phyloP scores from a whole-genome alignment of 495 filamentous ascomycete genomes.

The Cercophora newfieldiana region DNA sequence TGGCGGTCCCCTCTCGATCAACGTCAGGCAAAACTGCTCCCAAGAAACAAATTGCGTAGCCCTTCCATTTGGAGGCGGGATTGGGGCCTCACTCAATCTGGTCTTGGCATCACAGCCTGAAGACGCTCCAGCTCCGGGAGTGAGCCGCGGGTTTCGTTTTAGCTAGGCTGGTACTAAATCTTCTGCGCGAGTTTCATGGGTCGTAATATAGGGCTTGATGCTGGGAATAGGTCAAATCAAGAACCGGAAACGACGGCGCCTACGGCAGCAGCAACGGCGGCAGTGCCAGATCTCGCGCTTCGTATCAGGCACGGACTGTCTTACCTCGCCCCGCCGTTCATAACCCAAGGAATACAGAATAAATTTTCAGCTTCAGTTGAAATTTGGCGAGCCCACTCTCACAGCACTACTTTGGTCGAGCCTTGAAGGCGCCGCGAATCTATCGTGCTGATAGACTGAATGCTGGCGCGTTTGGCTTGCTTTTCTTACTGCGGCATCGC shows the following conservation, averaged over 20 bases:
- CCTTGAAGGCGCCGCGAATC: too few relatives aligned
- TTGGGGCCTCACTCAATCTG: background rate
- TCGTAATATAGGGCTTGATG: constrained; percentile 7
- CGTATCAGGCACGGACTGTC: background rate
- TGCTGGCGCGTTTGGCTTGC: too few relatives aligned
- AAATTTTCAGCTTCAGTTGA: too few relatives aligned
- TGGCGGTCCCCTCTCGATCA: background rate
- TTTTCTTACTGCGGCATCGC: too few relatives aligned
- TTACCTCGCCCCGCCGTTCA: background rate
- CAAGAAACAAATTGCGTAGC: background rate
- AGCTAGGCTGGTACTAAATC: background rate
- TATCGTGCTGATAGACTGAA: too few relatives aligned
- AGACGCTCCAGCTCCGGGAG: background rate
- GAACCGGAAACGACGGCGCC: background rate
- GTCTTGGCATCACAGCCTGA: constrained; percentile 8
- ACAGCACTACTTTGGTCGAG: too few relatives aligned
- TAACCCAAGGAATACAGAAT: too few relatives aligned
- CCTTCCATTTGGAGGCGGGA: background rate
- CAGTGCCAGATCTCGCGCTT: background rate
- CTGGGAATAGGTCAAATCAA: background rate
- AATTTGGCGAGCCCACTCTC: too few relatives aligned
- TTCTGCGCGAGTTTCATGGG: background rate
- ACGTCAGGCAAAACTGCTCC: background rate
- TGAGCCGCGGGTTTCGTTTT: background rate
- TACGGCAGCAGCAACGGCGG: background rate